Evolutionary conservation across 2,329 filamentous ascomycete genomes (phyloP).

Genomic region (Cytospora schulzeri): DNA sequence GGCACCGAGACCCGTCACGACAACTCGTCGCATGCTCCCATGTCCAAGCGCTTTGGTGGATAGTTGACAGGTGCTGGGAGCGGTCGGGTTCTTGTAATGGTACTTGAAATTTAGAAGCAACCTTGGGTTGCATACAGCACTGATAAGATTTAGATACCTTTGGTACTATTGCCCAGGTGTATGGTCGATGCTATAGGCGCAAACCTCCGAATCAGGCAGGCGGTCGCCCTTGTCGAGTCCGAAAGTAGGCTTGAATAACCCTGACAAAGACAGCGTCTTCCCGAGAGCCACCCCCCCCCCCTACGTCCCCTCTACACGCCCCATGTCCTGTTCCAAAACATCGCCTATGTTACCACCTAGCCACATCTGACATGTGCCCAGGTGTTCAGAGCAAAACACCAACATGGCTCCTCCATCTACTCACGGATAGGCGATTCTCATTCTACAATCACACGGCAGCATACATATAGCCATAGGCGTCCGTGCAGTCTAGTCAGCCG

Average conservation of each 20-base stretch:
- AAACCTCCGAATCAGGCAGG: conserved; percentile 11
- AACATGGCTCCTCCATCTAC: neutral
- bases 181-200: too few relatives aligned
- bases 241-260: conserved; percentile 21
- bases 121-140: neutral
- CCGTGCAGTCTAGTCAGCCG: neutral
- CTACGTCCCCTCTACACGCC: neutral
- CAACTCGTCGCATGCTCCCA: conserved; percentile 69
- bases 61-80: neutral
- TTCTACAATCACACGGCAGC: neutral
- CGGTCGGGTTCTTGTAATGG: neutral
- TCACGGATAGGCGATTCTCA: neutral
- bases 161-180: too few relatives aligned
- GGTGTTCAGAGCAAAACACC: neutral
- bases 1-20: conserved; percentile 81
- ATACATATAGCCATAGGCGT: neutral
- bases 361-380: neutral
- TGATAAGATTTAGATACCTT: neutral
- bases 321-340: neutral
- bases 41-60: conserved; percentile 33
- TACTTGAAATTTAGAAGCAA: neutral
- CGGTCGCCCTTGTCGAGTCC: conserved; percentile 14
- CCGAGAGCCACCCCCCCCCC: neutral
- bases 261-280: conserved; percentile 15
- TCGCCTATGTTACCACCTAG: neutral